These are phyloP conservation scores for Trichomonascaceae sp. DNA, from an alignment of 1,139 yeast species.

Conservation along the genomic window DNA sequence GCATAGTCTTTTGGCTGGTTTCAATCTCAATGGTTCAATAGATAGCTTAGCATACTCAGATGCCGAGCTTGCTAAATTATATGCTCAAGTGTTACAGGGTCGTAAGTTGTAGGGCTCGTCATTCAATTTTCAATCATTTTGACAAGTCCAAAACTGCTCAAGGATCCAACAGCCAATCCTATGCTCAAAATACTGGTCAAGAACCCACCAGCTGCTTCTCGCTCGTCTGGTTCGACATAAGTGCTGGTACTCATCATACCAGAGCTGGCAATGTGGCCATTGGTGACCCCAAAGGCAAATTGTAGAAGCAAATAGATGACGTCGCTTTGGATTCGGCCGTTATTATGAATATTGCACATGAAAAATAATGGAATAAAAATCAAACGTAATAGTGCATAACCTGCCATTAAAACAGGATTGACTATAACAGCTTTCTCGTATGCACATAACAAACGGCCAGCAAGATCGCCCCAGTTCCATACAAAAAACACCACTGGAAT, in stretches of 20 bases:
- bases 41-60: slow-evolving; percentile 2
- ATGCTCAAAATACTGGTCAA: slow-evolving; percentile 68
- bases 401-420: slow-evolving; percentile 14
- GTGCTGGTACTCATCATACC: slow-evolving; percentile 76
- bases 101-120: neutral
- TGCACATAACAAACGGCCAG: slow-evolving; percentile 70
- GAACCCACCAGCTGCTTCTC: slow-evolving; percentile 92
- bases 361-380: slow-evolving; percentile 42
- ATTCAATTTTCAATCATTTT: slow-evolving; percentile 16
- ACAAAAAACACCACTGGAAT: slow-evolving; percentile 72
- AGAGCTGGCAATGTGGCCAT: slow-evolving; percentile 79
- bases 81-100: slow-evolving; percentile 7
- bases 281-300: slow-evolving; percentile 73
- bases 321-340: slow-evolving; percentile 51
- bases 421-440: slow-evolving; percentile 34
- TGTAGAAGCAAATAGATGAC: slow-evolving; percentile 62
- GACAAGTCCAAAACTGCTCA: slow-evolving; percentile 65
- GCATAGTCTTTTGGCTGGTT: slow-evolving; percentile 1
- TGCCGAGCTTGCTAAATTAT: slow-evolving; percentile 7
- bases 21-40: slow-evolving; percentile 4
- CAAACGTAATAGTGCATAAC: slow-evolving; percentile 35
- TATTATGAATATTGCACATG: slow-evolving; percentile 55
- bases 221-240: slow-evolving; percentile 53
- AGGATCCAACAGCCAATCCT: slow-evolving; percentile 73
- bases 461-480: slow-evolving; percentile 88